Evolutionary conservation across 495 filamentous ascomycete genomes (phyloP).

Genomic region (Thermochaetoides thermophila): DNA sequence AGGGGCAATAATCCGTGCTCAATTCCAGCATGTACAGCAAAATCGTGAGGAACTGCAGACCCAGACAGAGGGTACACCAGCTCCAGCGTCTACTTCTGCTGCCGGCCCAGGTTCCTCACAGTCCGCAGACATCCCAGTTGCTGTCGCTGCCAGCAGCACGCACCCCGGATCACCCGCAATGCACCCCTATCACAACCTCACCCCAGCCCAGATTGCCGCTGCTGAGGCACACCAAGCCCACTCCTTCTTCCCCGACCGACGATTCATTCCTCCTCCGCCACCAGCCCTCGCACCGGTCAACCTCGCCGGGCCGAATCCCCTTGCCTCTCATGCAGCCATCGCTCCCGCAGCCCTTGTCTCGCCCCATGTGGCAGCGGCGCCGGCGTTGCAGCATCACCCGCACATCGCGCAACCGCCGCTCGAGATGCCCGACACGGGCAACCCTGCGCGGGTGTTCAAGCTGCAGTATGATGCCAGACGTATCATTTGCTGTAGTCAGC

Average conservation of each 20-base stretch:
- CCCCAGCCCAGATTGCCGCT: constrained; percentile 6
- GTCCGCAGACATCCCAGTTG: too few species aligned
- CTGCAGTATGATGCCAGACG: constrained; percentile 88
- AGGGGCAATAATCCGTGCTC: constrained; percentile 25
- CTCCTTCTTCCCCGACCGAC: constrained; percentile 4
- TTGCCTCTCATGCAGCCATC: too few species aligned
- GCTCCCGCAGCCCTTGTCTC: too few species aligned
- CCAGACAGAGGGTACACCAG: constrained; percentile 5
- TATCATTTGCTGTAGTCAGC: constrained; percentile 88
- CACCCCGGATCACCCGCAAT: background rate
- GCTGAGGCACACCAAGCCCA: constrained; percentile 13
- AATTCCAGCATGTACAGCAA: constrained; percentile 25
- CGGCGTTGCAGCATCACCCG: constrained; percentile 5
- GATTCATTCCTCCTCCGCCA: background rate
- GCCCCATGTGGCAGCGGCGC: background rate
- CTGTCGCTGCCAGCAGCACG: background rate
- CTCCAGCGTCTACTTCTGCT: background rate
- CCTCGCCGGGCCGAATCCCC: too few species aligned
- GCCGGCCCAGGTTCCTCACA: background rate
- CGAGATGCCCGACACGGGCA: constrained; percentile 25
- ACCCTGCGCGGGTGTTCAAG: constrained; percentile 76
- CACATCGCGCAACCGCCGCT: constrained; percentile 11
- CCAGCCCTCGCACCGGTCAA: too few species aligned
- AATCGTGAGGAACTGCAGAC: constrained; percentile 14
- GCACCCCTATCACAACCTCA: background rate